A percentile compares a stretch with the other conserved stretches of the same genome.
phyloP scores from a whole-genome alignment of 2,329 filamentous ascomycete species.

The Clonostachys sp. region DNA sequence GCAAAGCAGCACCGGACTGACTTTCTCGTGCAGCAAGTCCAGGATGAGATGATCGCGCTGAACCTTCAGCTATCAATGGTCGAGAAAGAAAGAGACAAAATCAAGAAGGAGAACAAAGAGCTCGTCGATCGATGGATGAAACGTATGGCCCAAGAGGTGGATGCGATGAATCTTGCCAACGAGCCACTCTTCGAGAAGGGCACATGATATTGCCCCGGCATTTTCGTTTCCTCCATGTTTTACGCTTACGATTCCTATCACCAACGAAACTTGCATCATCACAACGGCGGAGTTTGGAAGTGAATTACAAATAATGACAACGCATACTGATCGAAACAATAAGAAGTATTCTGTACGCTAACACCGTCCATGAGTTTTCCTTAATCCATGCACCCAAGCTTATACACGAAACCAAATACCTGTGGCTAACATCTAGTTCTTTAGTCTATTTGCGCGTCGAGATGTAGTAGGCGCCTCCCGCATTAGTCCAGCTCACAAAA shows the following conservation, averaged over 20 bases:
- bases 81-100: slow-evolving; percentile 67
- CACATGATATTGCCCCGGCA: not conserved
- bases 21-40: slow-evolving; percentile 56
- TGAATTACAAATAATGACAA: not conserved
- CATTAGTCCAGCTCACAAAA: slow-evolving; percentile 90
- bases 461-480: slow-evolving; percentile 81
- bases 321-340: slow-evolving; percentile 6
- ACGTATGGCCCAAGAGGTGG: slow-evolving; percentile 79
- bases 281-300: not conserved
- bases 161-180: slow-evolving; percentile 73
- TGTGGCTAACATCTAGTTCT: slow-evolving; percentile 8
- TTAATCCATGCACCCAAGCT: slow-evolving; percentile 4
- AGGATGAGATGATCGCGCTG: slow-evolving; percentile 87
- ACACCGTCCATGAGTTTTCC: slow-evolving; percentile 6
- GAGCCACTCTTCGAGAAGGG: slow-evolving; percentile 25
- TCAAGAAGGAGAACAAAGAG: slow-evolving; percentile 81
- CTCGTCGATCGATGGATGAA: slow-evolving; percentile 90
- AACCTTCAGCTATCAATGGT: slow-evolving; percentile 85
- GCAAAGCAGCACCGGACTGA: slow-evolving; percentile 5
- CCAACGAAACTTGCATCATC: not conserved
- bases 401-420: slow-evolving; percentile 9
- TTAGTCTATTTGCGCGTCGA: slow-evolving; percentile 64
- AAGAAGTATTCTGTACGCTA: slow-evolving; percentile 24
- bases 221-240: not conserved
- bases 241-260: not conserved